These are phyloP conservation scores for Chaetomiaceae sp. DNA, from an alignment of 2,329 filamentous ascomycete genomes.

Conservation along the genomic window DNA sequence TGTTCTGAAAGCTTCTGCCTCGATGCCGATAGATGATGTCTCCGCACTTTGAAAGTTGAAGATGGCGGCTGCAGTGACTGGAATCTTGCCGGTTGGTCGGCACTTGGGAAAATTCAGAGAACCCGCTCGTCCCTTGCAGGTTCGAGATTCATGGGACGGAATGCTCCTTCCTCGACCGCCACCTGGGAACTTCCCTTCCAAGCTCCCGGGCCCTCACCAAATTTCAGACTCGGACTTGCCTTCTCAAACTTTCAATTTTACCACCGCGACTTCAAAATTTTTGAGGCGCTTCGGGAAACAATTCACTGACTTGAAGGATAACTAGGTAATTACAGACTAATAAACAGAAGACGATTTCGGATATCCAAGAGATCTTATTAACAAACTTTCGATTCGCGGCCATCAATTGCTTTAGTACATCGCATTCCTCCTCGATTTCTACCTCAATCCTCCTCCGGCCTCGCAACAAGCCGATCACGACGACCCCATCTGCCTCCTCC, in stretches of 20 bases:
- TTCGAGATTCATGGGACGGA: background rate
- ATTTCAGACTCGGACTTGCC: too few species aligned
- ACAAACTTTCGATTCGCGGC: too few species aligned
- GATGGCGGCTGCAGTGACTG: background rate
- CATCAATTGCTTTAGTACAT: too few species aligned
- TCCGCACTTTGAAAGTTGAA: background rate
- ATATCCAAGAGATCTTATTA: too few species aligned
- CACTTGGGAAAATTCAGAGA: background rate
- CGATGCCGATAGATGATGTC: background rate
- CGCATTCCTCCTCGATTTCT: background rate
- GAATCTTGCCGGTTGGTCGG: background rate
- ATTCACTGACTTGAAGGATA: too few species aligned
- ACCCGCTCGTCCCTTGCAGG: background rate
- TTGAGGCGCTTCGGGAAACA: too few species aligned
- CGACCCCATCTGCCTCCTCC: background rate
- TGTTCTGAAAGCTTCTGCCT: background rate
- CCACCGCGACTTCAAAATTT: too few species aligned
- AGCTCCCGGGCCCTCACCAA: too few species aligned
- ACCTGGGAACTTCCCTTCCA: too few species aligned
- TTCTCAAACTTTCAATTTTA: too few species aligned
- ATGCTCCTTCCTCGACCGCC: background rate
- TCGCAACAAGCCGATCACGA: conserved; percentile 3
- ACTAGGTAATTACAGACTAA: too few species aligned
- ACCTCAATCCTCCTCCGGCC: background rate
- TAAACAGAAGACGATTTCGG: too few species aligned